Percentiles rank a stretch among this genome's conserved stretches.
phyloP scores from a whole-genome alignment of 129 eudicot genomes.

The Ambrosia trifida region DNA sequence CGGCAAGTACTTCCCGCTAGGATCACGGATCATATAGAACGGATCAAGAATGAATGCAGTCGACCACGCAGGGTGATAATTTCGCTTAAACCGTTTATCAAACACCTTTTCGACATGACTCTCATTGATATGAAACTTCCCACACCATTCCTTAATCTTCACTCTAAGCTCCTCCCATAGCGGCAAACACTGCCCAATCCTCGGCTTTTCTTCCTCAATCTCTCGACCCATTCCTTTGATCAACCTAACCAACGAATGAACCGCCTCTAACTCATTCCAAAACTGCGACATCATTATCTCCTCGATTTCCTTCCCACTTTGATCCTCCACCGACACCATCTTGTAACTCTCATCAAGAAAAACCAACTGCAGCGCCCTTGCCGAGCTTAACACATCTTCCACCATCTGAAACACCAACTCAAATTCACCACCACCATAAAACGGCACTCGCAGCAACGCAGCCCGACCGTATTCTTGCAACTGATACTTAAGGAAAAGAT shows the following conservation, averaged over 20 bases:
- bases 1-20: conserved; percentile 84
- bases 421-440: conserved; percentile 33
- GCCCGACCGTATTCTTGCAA: conserved; percentile 77
- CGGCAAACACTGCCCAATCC: conserved; percentile 85
- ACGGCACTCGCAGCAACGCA: conserved; percentile 59
- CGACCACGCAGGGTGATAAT: conserved; percentile 97
- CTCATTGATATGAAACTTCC: conserved; percentile 59
- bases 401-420: conserved; percentile 60
- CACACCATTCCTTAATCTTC: conserved; percentile 78
- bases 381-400: conserved; percentile 74
- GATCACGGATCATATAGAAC: conserved; percentile 66
- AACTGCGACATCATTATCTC: conserved; percentile 80
- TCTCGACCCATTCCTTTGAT: conserved; percentile 67
- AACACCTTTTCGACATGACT: conserved; percentile 64
- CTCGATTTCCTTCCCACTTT: conserved; percentile 67
- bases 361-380: conserved; percentile 70
- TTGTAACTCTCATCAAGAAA: conserved; percentile 71
- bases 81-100: conserved; percentile 72
- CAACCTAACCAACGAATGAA: conserved; percentile 66
- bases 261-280: conserved; percentile 91
- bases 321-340: conserved; percentile 64
- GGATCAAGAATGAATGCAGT: conserved; percentile 94
- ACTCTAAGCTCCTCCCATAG: conserved; percentile 87
- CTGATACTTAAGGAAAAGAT: conserved; percentile 72
- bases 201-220: conserved; percentile 68